A percentile compares a stretch with the other conserved stretches of the same genome.
Conservation (phyloP, 805 yeast genomes). For the Starmera caribaea region DNA sequence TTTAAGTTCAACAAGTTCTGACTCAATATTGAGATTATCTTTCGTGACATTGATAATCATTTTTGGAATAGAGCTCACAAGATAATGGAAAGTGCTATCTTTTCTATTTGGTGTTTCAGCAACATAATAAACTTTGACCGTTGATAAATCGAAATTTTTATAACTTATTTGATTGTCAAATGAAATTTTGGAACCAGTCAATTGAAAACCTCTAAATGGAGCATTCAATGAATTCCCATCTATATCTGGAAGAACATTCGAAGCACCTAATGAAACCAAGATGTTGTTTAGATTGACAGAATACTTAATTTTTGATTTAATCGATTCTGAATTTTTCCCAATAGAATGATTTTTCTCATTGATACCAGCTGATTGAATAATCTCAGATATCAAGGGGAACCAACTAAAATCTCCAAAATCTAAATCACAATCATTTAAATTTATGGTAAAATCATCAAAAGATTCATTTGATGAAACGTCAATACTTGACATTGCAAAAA, state of each 20-base stretch:
- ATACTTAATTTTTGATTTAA: neutral
- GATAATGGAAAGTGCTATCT: neutral
- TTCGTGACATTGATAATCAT: neutral
- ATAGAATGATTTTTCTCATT: neutral
- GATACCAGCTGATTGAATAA: neutral
- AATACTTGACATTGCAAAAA: neutral
- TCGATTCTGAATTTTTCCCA: neutral
- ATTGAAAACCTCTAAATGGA: constrained; percentile 1
- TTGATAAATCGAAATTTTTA: neutral
- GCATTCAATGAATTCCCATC: neutral
- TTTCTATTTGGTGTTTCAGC: neutral
- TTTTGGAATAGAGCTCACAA: neutral
- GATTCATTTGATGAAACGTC: neutral
- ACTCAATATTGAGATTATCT: neutral
- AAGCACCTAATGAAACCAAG: neutral
- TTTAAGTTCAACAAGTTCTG: neutral
- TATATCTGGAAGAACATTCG: neutral
- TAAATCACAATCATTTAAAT: constrained; percentile 1
- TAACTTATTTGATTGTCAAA: neutral
- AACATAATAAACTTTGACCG: neutral
- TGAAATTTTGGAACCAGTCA: neutral
- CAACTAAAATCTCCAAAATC: neutral
- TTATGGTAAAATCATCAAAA: neutral
- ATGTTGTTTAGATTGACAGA: neutral
- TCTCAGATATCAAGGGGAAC: neutral